Evolutionary conservation across 768 basidiomycete genomes (phyloP).

Genomic region (Daedalea quercina): DNA sequence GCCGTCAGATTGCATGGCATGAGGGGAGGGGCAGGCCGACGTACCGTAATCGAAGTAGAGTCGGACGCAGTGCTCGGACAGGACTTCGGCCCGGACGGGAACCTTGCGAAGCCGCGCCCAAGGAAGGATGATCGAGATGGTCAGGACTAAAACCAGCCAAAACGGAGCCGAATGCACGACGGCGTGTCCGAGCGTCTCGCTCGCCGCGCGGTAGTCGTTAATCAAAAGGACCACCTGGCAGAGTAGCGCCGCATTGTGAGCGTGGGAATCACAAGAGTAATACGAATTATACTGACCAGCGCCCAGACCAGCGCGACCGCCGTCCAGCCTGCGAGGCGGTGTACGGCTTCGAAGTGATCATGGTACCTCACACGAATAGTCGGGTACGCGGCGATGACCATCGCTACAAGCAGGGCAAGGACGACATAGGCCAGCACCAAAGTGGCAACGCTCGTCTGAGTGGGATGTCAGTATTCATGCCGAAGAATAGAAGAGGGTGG

Average conservation of each 20-base stretch:
- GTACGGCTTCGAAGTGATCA: slow-evolving; percentile 47
- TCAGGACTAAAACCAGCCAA: slow-evolving; percentile 51
- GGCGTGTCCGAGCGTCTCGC: slow-evolving; percentile 34
- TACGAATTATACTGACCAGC: slow-evolving; percentile 31
- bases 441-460: slow-evolving; percentile 40
- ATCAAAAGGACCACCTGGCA: slow-evolving; percentile 42
- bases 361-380: slow-evolving; percentile 39
- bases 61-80: slow-evolving; percentile 52
- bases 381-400: slow-evolving; percentile 48
- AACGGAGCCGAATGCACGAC: slow-evolving; percentile 40
- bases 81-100: slow-evolving; percentile 42
- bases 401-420: slow-evolving; percentile 38
- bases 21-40: slow-evolving; percentile 21
- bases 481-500: slow-evolving; percentile 31
- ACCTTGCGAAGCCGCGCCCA: slow-evolving; percentile 56
- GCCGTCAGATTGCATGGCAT: slow-evolving; percentile 14
- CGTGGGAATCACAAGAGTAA: not conserved
- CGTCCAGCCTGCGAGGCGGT: slow-evolving; percentile 54
- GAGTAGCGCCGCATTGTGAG: slow-evolving; percentile 13
- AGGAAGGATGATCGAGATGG: slow-evolving; percentile 49
- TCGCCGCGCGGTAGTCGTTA: slow-evolving; percentile 41
- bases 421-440: slow-evolving; percentile 47
- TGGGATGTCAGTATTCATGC: slow-evolving; percentile 29
- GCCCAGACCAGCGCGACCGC: slow-evolving; percentile 46
- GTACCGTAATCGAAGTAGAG: slow-evolving; percentile 54